Conservation (phyloP, 2,329 filamentous ascomycete species). For the Colletotrichum chrysophilum region DNA sequence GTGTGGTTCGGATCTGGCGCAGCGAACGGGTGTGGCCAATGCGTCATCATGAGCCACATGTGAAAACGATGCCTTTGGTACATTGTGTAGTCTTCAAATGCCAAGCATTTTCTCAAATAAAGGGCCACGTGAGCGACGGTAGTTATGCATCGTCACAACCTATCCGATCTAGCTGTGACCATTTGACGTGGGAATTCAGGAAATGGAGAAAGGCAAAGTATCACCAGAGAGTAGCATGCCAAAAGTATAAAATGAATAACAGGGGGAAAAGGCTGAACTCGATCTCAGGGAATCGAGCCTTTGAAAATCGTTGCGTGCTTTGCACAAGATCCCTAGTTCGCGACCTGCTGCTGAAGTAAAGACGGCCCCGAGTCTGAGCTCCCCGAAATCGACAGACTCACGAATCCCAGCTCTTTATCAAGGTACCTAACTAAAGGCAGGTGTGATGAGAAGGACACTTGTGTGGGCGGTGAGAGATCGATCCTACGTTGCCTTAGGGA, state of each 20-base stretch:
- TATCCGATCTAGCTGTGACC: background rate
- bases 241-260: background rate
- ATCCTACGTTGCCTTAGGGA: background rate
- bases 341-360: background rate
- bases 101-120: background rate
- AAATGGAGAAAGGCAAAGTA: background rate
- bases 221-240: background rate
- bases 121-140: background rate
- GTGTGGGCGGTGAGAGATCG: background rate
- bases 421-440: background rate
- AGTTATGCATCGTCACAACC: background rate
- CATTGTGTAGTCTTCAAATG: background rate
- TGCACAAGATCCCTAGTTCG: background rate
- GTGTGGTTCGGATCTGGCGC: background rate
- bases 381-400: background rate
- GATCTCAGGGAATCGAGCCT: background rate
- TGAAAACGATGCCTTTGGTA: background rate
- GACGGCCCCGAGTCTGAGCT: background rate
- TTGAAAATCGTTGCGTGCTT: background rate
- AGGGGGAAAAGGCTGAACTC: background rate
- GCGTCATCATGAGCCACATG: background rate
- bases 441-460: background rate
- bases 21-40: background rate
- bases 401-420: background rate
- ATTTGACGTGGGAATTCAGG: background rate